Evolutionary conservation across 495 filamentous ascomycete genomes (phyloP).

Genomic region (Neurospora sp.): DNA sequence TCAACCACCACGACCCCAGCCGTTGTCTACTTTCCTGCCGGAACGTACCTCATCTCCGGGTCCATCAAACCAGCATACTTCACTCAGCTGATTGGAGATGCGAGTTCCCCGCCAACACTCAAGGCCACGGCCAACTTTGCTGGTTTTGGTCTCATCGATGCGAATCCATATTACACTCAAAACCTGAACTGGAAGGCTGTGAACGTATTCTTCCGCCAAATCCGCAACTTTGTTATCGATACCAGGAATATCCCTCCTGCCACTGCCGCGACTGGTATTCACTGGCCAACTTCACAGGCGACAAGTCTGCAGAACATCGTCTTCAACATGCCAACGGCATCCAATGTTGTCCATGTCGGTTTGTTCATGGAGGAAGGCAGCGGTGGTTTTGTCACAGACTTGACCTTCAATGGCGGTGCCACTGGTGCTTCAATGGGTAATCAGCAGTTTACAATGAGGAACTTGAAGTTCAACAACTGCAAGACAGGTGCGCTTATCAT

Average conservation of each 20-base stretch:
- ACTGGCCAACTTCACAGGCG: slow-evolving; percentile 72
- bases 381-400: slow-evolving; percentile 56
- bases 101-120: slow-evolving; percentile 32
- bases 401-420: slow-evolving; percentile 63
- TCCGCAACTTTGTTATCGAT: slow-evolving; percentile 71
- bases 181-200: slow-evolving; percentile 46
- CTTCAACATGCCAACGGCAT: slow-evolving; percentile 56
- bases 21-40: slow-evolving; percentile 69
- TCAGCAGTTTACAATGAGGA: slow-evolving; percentile 75
- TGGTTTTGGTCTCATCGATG: slow-evolving; percentile 59
- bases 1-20: slow-evolving; percentile 69
- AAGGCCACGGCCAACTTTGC: slow-evolving; percentile 55
- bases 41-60: slow-evolving; percentile 60
- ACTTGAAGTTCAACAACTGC: slow-evolving; percentile 54
- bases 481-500: slow-evolving; percentile 35
- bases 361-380: slow-evolving; percentile 63
- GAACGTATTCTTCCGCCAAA: slow-evolving; percentile 69
- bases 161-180: slow-evolving; percentile 52
- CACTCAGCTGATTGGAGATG: slow-evolving; percentile 49
- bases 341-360: slow-evolving; percentile 56
- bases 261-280: slow-evolving; percentile 50
- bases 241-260: slow-evolving; percentile 50
- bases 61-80: slow-evolving; percentile 57
- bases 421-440: slow-evolving; percentile 58
- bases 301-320: slow-evolving; percentile 69